These are phyloP conservation scores for Lasiosphaeria miniovina DNA, from an alignment of 495 filamentous ascomycete species.

Conservation along the genomic window DNA sequence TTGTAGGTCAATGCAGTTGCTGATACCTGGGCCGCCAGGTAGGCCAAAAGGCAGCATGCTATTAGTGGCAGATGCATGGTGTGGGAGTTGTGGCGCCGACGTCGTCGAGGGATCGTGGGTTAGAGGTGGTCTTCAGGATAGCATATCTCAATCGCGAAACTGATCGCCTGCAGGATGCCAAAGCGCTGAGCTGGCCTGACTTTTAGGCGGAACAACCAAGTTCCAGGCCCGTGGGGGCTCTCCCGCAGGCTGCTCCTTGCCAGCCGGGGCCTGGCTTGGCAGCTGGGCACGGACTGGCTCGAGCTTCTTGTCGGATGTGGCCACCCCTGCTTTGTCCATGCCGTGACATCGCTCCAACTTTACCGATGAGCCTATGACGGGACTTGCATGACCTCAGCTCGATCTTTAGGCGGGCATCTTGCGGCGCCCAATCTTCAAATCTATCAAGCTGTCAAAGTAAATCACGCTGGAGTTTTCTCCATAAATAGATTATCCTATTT, in stretches of 20 bases:
- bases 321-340: not conserved
- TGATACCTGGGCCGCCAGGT: conserved; percentile 54
- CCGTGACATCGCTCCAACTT: conserved; percentile 23
- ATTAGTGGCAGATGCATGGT: conserved; percentile 51
- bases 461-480: not conserved
- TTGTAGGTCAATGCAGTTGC: conserved; percentile 95
- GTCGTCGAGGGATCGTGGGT: conserved; percentile 7
- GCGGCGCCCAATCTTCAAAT: not conserved
- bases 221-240: not conserved
- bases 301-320: not conserved
- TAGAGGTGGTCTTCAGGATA: conserved; percentile 21
- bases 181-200: conserved; percentile 7
- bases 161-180: conserved; percentile 24
- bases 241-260: not conserved
- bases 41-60: conserved; percentile 61
- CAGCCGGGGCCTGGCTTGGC: conserved; percentile 1
- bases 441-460: not conserved
- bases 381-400: not conserved
- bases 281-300: conserved; percentile 1
- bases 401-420: not conserved
- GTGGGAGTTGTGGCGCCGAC: conserved; percentile 10
- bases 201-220: conserved; percentile 28
- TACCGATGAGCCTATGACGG: not conserved
- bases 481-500: not conserved
- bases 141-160: conserved; percentile 11